Conservation (phyloP, 257 asterid genomes). For the Coffea eugenioides region DNA sequence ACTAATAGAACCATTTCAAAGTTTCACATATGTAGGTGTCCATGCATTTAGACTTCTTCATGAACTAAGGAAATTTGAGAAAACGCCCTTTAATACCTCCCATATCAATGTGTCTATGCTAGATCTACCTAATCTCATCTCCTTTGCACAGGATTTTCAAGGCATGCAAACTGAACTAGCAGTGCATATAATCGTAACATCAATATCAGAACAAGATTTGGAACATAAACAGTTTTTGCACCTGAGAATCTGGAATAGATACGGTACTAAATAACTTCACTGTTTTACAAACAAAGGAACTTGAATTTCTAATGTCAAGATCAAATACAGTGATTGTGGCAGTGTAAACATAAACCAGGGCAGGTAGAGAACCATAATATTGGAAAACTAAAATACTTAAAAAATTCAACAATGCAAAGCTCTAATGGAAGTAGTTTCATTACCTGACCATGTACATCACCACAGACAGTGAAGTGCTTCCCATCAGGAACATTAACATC, state of each 20-base stretch:
- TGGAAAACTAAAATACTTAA: conserved; percentile 12
- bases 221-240: neutral
- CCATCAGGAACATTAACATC: conserved; percentile 81
- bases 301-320: neutral
- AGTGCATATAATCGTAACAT: neutral
- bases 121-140: neutral
- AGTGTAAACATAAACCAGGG: neutral
- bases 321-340: neutral
- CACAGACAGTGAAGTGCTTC: conserved; percentile 93
- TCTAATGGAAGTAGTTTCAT: conserved; percentile 22
- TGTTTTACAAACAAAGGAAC: neutral
- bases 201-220: neutral
- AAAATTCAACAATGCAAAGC: neutral
- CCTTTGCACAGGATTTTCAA: neutral
- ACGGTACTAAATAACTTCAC: neutral
- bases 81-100: neutral
- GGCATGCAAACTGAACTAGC: neutral
- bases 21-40: neutral
- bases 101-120: neutral
- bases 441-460: conserved; percentile 99
- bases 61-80: neutral
- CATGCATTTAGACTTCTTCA: neutral
- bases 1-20: neutral
- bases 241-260: neutral
- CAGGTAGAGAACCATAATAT: neutral